A percentile compares a stretch with the other conserved stretches of the same genome.
Evolutionary conservation across 2,329 filamentous ascomycete species (phyloP).

Genomic region (Emmonsiellopsis sp.): DNA sequence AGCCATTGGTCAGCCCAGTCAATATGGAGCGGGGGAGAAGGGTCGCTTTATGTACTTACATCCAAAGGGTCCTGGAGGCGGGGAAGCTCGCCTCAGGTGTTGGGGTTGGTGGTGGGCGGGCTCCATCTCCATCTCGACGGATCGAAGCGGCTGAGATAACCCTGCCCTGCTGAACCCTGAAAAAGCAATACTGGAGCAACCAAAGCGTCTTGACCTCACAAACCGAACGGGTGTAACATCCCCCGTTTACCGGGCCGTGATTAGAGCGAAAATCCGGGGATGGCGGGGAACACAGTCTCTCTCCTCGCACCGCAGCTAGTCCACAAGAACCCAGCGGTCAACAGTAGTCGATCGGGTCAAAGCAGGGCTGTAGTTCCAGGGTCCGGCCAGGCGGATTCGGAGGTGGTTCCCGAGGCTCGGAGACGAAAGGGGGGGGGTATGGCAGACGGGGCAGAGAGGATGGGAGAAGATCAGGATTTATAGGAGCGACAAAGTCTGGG

Average conservation of each 20-base stretch:
- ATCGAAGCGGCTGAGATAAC: neutral
- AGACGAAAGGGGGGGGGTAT: neutral
- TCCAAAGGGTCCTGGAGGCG: constrained; percentile 54
- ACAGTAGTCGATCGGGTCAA: neutral
- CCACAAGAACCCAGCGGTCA: too few relatives aligned
- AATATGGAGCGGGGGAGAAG: neutral
- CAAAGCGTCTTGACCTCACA: neutral
- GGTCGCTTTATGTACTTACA: constrained; percentile 42
- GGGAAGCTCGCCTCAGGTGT: constrained; percentile 38
- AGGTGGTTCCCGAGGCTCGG: neutral
- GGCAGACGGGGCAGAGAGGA: neutral
- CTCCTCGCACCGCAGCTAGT: too few relatives aligned
- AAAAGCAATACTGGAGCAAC: neutral
- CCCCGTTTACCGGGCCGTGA: neutral
- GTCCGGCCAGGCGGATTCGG: neutral
- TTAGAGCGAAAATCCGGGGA: neutral
- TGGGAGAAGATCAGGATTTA: constrained; percentile 1
- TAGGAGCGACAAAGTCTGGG: neutral
- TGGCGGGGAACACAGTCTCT: neutral
- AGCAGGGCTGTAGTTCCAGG: neutral
- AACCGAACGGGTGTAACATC: neutral
- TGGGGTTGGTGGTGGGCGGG: constrained; percentile 21
- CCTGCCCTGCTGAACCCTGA: neutral
- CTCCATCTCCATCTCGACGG: constrained; percentile 25
- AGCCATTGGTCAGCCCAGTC: neutral